These are phyloP conservation scores for Penicillium malachiteum DNA, from an alignment of 495 filamentous ascomycete species.

Conservation along the genomic window DNA sequence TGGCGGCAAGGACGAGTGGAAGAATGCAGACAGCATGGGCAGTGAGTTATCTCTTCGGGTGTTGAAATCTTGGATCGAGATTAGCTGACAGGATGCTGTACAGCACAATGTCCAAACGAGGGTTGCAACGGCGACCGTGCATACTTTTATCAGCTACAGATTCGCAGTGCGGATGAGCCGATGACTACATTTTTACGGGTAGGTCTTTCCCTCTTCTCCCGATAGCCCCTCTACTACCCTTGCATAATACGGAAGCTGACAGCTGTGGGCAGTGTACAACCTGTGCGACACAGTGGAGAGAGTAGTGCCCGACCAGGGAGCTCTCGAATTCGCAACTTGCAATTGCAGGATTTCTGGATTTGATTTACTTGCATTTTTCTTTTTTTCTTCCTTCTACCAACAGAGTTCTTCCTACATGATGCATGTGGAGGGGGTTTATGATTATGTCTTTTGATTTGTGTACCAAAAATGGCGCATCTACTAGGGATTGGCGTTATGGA, in stretches of 20 bases:
- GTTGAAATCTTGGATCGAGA: background rate
- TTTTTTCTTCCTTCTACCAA: slow-evolving; percentile 1
- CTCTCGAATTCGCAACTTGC: background rate
- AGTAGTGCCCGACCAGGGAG: slow-evolving; percentile 26
- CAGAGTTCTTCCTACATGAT: background rate
- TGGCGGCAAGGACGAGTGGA: slow-evolving; percentile 82
- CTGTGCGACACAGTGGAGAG: slow-evolving; percentile 50
- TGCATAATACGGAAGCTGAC: slow-evolving; percentile 27
- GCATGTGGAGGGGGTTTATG: background rate
- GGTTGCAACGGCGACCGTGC: slow-evolving; percentile 76
- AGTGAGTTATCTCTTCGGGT: slow-evolving; percentile 40
- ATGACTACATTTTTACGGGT: slow-evolving; percentile 97
- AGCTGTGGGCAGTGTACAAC: slow-evolving; percentile 39
- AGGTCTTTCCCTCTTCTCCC: slow-evolving; percentile 17
- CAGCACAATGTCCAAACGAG: slow-evolving; percentile 73
- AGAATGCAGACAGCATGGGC: slow-evolving; percentile 78
- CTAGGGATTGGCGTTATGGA: slow-evolving; percentile 8
- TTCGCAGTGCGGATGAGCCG: slow-evolving; percentile 95
- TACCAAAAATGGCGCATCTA: slow-evolving; percentile 6
- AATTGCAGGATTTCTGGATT: background rate
- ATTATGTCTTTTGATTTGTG: background rate
- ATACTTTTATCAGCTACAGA: slow-evolving; percentile 95
- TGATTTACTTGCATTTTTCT: slow-evolving; percentile 6
- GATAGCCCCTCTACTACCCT: slow-evolving; percentile 14
- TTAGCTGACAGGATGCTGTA: background rate